phyloP scores from a whole-genome alignment of 371 early-diverging fungal species.

The Rhizopus stolonifer region DNA sequence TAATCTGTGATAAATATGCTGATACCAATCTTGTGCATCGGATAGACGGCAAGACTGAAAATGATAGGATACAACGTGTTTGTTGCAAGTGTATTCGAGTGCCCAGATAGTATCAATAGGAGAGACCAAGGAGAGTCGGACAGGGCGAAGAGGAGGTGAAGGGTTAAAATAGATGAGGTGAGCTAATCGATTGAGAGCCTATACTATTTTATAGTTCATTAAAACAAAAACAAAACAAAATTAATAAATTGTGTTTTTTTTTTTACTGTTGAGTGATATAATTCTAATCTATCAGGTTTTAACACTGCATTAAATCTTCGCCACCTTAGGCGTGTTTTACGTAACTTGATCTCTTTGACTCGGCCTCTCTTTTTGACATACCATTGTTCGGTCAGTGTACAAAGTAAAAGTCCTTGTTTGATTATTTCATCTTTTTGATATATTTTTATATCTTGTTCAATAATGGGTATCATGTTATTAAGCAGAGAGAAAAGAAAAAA shows the following conservation, averaged over 20 bases:
- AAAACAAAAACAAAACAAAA: too few relatives aligned
- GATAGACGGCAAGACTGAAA: conserved; percentile 14
- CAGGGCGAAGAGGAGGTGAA: conserved; percentile 9
- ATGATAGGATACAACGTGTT: conserved; percentile 12
- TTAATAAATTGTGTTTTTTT: too few relatives aligned
- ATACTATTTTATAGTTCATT: not conserved
- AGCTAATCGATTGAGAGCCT: conserved; percentile 9
- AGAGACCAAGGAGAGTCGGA: conserved; percentile 11
- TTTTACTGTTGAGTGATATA: conserved; percentile 25
- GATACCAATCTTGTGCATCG: conserved; percentile 39
- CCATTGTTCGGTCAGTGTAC: conserved; percentile 21
- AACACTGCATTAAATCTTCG: conserved; percentile 20
- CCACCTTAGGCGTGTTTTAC: conserved; percentile 24
- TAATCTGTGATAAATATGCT: conserved; percentile 31
- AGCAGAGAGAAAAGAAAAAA: not conserved
- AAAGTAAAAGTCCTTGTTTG: conserved; percentile 17
- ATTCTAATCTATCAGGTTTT: conserved; percentile 14
- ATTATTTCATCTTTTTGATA: conserved; percentile 1
- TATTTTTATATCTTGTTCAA: not conserved
- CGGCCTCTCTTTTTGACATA: conserved; percentile 8
- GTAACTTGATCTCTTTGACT: conserved; percentile 10
- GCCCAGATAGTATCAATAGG: conserved; percentile 15
- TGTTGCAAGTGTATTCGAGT: conserved; percentile 10
- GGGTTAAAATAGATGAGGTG: conserved; percentile 18
- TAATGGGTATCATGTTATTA: not conserved